Base-by-base conservation (phyloP, 164 flowering plant species). In the Umbilicus rupestris region DNA sequence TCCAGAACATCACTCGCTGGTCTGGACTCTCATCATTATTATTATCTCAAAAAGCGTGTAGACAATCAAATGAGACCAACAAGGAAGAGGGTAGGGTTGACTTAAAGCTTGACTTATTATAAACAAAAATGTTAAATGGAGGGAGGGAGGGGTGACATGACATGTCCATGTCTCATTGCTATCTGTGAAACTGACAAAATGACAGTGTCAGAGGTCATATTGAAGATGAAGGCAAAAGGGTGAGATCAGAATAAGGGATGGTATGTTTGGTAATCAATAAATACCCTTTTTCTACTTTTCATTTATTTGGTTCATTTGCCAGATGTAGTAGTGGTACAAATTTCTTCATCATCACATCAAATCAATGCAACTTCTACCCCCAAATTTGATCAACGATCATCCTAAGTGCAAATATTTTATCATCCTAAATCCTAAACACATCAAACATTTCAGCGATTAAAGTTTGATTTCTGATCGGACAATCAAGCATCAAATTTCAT, bases 151-250 rank as follows among this genome's bases (percentile, higher is more conserved):
- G 60, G 60, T 55, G 60, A 55, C 60, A 55, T 55, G 60, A 55
- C 60, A 55, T 55, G 60, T 55, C 60, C 33, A 55, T 55, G 60
- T 55, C 60, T 55, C 60, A 55, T 55, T 55, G 60, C 60, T 55
- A 55, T 52, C 59, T 52, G 59, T 52, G 59, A 24, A 52, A 52
- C 59, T 52, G 59, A 52, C 59, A 52, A 8, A 52, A 15, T 24
- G 59, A 52, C 30, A 52, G 59, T 52, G 59, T 52, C 59, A 52
- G 59, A 52, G 59, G 59, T 26, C 59, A 26, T 52, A 52, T 52
- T 52, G 16, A 19, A 24, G 59, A 52, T 10, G 59, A 26, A 52
- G 59, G 59, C 59, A 52, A 52, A 52, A 52, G 30, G 59, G 31
- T 24, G 30, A 52, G 31, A 52, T 52, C 59, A 52, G 59, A 52